phyloP scores from a whole-genome alignment of 345 rosid genomes.

The Hevea brasiliensis region DNA sequence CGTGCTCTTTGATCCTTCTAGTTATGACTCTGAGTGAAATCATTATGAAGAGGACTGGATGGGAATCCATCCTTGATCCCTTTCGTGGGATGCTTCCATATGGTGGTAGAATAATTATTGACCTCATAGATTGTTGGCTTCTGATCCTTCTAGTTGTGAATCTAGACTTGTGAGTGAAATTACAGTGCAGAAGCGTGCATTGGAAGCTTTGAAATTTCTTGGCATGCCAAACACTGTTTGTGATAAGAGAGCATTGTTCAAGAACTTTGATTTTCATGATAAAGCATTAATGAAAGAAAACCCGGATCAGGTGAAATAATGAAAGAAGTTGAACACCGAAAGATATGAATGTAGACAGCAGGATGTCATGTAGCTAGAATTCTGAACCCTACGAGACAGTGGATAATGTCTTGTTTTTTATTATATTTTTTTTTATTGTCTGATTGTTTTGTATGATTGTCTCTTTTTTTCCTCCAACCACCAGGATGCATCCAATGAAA shows the following conservation, averaged over 20 bases:
- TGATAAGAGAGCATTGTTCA: background rate
- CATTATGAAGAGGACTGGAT: background rate
- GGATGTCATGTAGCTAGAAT: no score
- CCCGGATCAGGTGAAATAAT: background rate
- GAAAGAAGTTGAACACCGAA: background rate
- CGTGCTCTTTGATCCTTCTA: no score
- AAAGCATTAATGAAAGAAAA: no score
- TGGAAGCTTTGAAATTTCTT: background rate
- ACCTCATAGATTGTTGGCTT: no score
- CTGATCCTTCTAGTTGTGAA: background rate
- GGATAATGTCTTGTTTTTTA: no score
- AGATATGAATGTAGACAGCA: no score
- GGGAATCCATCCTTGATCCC: background rate
- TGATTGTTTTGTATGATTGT: background rate
- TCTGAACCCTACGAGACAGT: no score
- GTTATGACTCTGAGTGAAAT: background rate
- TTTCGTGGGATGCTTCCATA: background rate
- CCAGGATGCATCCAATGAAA: slow-evolving; percentile 91
- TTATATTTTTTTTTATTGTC: no score
- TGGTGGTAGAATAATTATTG: background rate
- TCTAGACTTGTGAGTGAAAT: background rate
- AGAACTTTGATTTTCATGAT: no score
- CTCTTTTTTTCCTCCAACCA: background rate
- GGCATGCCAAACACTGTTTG: background rate
- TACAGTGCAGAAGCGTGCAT: background rate